A percentile compares a stretch with the other conserved stretches of the same genome.
Conservation (phyloP, 805 yeast genomes). For the Aciculoconidium aculeatum region DNA sequence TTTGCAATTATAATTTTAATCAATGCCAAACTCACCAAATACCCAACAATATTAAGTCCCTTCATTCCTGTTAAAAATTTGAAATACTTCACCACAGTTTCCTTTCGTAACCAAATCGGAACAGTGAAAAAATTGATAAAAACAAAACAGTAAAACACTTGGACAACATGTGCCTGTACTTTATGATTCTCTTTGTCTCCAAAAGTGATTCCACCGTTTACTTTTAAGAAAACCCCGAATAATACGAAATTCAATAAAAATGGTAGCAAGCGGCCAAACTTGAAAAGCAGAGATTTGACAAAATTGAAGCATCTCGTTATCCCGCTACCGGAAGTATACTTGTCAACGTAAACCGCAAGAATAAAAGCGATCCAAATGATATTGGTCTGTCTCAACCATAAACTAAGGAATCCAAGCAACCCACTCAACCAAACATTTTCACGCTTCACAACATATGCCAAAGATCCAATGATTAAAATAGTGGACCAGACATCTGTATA, state of each 20-base stretch:
- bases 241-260: constrained; percentile 44
- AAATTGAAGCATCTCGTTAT: constrained; percentile 10
- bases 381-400: constrained; percentile 86
- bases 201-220: constrained; percentile 80
- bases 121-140: constrained; percentile 60
- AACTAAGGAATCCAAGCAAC: constrained; percentile 52
- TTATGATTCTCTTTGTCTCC: constrained; percentile 90
- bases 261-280: constrained; percentile 37
- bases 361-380: constrained; percentile 77
- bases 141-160: constrained; percentile 68
- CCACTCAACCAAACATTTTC: constrained; percentile 39
- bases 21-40: constrained; percentile 11
- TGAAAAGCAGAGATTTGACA: constrained; percentile 10
- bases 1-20: constrained; percentile 46
- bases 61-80: constrained; percentile 19
- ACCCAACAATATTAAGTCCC: constrained; percentile 14
- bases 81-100: constrained; percentile 36
- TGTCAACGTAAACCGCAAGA: constrained; percentile 49
- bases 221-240: constrained; percentile 52
- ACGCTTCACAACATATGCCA: constrained; percentile 37
- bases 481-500: constrained; percentile 96
- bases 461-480: constrained; percentile 52
- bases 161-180: constrained; percentile 67
- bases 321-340: constrained; percentile 17
- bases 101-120: constrained; percentile 64